phyloP scores from a whole-genome alignment of 176 grass and related monocot species.

The Leersia perrieri region DNA sequence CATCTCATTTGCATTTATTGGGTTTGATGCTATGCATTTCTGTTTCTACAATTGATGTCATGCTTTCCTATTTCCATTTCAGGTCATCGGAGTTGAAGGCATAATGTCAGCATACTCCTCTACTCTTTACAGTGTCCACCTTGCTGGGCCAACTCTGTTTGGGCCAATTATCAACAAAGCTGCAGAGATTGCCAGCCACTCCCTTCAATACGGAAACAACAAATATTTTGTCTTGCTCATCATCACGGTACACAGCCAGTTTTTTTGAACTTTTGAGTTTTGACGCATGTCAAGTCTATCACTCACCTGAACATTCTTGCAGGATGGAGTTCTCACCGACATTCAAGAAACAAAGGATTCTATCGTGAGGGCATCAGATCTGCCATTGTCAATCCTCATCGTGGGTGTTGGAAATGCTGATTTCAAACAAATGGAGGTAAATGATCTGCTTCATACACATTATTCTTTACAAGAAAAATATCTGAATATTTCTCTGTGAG shows the following conservation, averaged over 20 bases:
- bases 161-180: conserved; percentile 85
- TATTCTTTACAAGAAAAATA: not conserved
- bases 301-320: conserved; percentile 11
- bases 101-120: conserved; percentile 85
- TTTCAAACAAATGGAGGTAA: conserved; percentile 97
- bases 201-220: conserved; percentile 64
- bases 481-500: not conserved
- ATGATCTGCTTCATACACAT: not conserved
- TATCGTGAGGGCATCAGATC: conserved; percentile 82
- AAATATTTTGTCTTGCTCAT: conserved; percentile 96
- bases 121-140: conserved; percentile 62
- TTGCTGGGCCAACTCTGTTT: conserved; percentile 92
- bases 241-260: conserved; percentile 61
- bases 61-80: conserved; percentile 22
- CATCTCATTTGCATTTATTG: not conserved
- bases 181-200: conserved; percentile 71
- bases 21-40: not conserved
- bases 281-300: not conserved
- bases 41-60: not conserved
- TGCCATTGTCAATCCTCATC: conserved; percentile 94
- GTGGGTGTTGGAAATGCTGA: conserved; percentile 86
- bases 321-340: conserved; percentile 94
- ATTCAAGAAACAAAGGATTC: conserved; percentile 79
- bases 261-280: not conserved
- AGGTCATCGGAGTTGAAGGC: conserved; percentile 87